These are phyloP conservation scores for Trypanosoma mega DNA, from an alignment of 208 protist species.

Conservation along the genomic window DNA sequence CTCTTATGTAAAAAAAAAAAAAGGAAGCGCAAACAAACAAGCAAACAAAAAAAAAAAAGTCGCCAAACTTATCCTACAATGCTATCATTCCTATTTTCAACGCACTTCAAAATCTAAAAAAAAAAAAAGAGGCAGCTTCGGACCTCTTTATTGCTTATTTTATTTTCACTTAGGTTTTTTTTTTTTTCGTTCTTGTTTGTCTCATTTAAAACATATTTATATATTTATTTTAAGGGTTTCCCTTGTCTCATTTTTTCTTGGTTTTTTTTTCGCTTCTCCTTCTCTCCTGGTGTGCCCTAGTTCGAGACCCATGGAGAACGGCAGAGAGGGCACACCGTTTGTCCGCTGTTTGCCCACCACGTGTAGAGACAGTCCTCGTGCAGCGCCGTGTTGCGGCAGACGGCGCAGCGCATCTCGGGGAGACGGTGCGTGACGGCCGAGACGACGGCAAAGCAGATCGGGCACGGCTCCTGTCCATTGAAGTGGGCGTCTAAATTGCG, in stretches of 20 bases:
- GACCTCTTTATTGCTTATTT: too few relatives aligned
- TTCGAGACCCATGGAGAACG: slow-evolving; percentile 78
- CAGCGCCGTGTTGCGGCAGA: slow-evolving; percentile 85
- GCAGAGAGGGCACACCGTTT: slow-evolving; percentile 89
- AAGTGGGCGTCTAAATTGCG: slow-evolving; percentile 92
- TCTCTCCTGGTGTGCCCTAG: slow-evolving; percentile 24
- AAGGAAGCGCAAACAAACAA: too few relatives aligned
- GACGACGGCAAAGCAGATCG: slow-evolving; percentile 91
- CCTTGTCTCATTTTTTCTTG: neutral
- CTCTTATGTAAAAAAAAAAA: too few relatives aligned
- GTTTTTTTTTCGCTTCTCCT: neutral
- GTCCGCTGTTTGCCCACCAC: slow-evolving; percentile 87
- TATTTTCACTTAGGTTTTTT: too few relatives aligned
- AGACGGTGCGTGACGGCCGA: slow-evolving; percentile 73
- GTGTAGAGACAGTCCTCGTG: slow-evolving; percentile 88
- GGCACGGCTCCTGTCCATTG: slow-evolving; percentile 86
- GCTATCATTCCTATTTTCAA: too few relatives aligned
- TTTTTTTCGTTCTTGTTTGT: too few relatives aligned
- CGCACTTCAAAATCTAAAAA: too few relatives aligned
- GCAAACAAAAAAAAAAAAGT: too few relatives aligned
- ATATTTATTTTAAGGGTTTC: neutral
- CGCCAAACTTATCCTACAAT: too few relatives aligned
- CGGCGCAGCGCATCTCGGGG: slow-evolving; percentile 81
- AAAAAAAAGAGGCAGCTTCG: too few relatives aligned
- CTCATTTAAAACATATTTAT: too few relatives aligned